phyloP scores from a whole-genome alignment of 1,284 basidiomycete species.

The Bondarzewia mesenterica region DNA sequence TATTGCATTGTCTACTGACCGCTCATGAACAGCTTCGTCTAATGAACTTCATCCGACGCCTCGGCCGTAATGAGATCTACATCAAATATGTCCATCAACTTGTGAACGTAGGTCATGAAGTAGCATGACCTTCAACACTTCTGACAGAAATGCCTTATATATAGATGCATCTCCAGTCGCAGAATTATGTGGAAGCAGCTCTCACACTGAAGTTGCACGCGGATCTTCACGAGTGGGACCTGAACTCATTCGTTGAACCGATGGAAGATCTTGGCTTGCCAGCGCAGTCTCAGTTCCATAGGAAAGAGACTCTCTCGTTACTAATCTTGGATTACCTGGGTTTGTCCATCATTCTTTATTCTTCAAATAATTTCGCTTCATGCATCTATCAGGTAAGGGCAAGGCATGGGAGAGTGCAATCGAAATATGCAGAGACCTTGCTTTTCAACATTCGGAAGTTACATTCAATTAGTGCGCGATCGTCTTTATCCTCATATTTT shows the following conservation, averaged over 20 bases:
- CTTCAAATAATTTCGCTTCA: neutral
- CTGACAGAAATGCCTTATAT: constrained; percentile 4
- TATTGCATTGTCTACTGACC: constrained; percentile 2
- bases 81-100: constrained; percentile 94
- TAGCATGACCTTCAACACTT: neutral
- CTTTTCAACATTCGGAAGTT: constrained; percentile 74
- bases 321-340: constrained; percentile 84
- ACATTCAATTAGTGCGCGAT: constrained; percentile 84
- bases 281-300: constrained; percentile 88
- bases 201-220: constrained; percentile 90
- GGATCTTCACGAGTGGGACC: constrained; percentile 87
- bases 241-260: constrained; percentile 70
- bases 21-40: constrained; percentile 57
- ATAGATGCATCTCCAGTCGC: constrained; percentile 78
- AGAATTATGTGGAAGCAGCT: constrained; percentile 90
- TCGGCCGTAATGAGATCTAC: constrained; percentile 84
- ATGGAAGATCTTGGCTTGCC: constrained; percentile 86
- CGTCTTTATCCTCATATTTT: neutral
- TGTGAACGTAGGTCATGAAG: constrained; percentile 60
- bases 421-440: constrained; percentile 87
- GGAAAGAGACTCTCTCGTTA: constrained; percentile 86
- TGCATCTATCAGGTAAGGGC: constrained; percentile 64
- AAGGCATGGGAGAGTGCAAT: constrained; percentile 95
- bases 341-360: constrained; percentile 26
- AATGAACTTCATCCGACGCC: constrained; percentile 86